Percentiles rank a stretch among this genome's conserved stretches.
Evolutionary conservation across 1,284 basidiomycete species (phyloP).

Genomic region (Malassezia furfur): DNA sequence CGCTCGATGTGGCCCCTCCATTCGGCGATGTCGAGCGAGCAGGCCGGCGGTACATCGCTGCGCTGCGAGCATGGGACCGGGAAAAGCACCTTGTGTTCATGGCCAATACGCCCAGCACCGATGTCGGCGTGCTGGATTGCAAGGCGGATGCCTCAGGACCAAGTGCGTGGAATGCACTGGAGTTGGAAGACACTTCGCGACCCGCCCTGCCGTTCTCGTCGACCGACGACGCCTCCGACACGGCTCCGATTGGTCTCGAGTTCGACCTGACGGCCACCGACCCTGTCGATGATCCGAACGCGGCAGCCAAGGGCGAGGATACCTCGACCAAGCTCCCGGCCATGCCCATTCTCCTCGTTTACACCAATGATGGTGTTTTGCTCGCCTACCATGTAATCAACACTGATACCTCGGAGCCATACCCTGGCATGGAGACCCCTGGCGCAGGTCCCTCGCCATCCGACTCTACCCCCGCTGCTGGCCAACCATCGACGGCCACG

Average conservation of each 20-base stretch:
- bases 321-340: conserved; percentile 50
- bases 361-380: conserved; percentile 69
- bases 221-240: conserved; percentile 64
- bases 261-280: conserved; percentile 60
- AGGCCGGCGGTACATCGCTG: conserved; percentile 54
- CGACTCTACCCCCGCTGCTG: background rate
- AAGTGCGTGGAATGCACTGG: conserved; percentile 60
- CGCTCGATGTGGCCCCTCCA: conserved; percentile 54
- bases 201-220: conserved; percentile 56
- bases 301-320: conserved; percentile 51
- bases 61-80: conserved; percentile 60
- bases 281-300: conserved; percentile 55
- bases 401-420: conserved; percentile 50
- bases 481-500: background rate
- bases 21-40: conserved; percentile 55
- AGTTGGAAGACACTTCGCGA: conserved; percentile 65
- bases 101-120: conserved; percentile 64
- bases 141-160: conserved; percentile 35
- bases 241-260: conserved; percentile 61
- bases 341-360: conserved; percentile 62
- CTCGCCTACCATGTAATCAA: conserved; percentile 67
- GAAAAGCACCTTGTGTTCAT: conserved; percentile 59
- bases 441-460: background rate
- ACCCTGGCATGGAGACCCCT: conserved; percentile 48
- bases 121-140: conserved; percentile 63